Conservation (phyloP, 306 rosid species). For the Cajanus cajan region DNA sequence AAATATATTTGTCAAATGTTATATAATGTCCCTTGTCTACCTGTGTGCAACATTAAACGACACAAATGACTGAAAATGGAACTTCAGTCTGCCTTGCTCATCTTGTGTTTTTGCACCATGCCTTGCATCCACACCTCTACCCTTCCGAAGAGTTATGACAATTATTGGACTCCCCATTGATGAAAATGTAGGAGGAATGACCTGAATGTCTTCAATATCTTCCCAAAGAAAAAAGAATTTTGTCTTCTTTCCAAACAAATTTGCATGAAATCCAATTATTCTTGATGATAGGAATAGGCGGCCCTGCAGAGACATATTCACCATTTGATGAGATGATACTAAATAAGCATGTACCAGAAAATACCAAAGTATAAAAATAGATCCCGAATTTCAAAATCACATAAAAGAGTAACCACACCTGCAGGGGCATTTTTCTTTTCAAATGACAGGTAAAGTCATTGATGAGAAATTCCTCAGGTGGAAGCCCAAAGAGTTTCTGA, state of each 20-base stretch:
- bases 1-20: slow-evolving; percentile 22
- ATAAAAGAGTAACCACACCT: slow-evolving; percentile 53
- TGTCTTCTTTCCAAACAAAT: slow-evolving; percentile 88
- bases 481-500: slow-evolving; percentile 89
- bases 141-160: slow-evolving; percentile 78
- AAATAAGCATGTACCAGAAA: slow-evolving; percentile 16
- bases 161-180: slow-evolving; percentile 97
- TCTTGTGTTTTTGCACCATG: slow-evolving; percentile 91
- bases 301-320: slow-evolving; percentile 59
- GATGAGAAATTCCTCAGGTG: slow-evolving; percentile 96
- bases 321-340: slow-evolving; percentile 26
- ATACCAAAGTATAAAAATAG: slow-evolving; percentile 11
- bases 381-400: slow-evolving; percentile 16
- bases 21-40: slow-evolving; percentile 43
- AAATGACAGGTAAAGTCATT: slow-evolving; percentile 96
- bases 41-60: slow-evolving; percentile 81
- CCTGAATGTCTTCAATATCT: slow-evolving; percentile 92
- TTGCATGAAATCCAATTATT: slow-evolving; percentile 92
- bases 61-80: slow-evolving; percentile 95
- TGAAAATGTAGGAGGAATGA: slow-evolving; percentile 70
- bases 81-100: slow-evolving; percentile 91
- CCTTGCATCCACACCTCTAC: slow-evolving; percentile 91
- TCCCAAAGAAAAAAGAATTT: slow-evolving; percentile 94
- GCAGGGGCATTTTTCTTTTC: slow-evolving; percentile 93
- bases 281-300: slow-evolving; percentile 93